Evolutionary conservation across 2,329 filamentous ascomycete genomes (phyloP), one percentile per base, ranked within the genome.

Genomic region (Colletotrichum sp.): DNA sequence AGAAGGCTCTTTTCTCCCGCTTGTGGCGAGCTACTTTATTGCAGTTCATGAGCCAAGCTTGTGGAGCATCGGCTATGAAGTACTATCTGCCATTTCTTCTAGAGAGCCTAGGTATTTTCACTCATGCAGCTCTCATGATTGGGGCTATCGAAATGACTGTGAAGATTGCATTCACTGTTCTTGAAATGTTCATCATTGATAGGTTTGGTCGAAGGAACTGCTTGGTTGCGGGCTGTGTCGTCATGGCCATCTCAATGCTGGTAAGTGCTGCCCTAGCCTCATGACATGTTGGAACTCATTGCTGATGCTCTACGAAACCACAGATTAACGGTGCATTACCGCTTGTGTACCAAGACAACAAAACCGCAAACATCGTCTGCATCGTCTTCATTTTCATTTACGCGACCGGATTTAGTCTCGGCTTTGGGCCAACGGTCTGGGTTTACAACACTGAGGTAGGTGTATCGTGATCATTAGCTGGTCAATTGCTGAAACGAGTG

Each of bases 21-120:
- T 82, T 91, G 16, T 91, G 90, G 90, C 85, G 89, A 21, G 88
- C 89, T 2, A 85, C 88, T 0, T 80, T 90, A 2, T 82, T 91
- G 7, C 89, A 91, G 78, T 91, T 91, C 79, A 88, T 91, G 87
- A 87, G 88, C 0, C 88, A 90, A 76, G 89, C 91, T 87, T 90
- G 88, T 76, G 89, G 90, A 24, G 88, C 89, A 16, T 88, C 89
- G 0, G 89, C 88, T 4, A 90, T 91, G 84, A 91, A 91, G 76
- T 91, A 91, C 76, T 91, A 91, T 76, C 83, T 91, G 0, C 89
- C 89, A 0, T 86, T 85, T 0, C 86, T 90, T 11, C 87, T 91
- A 72, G 79, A 83, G 66, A 85, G 85, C 5, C 81, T 91, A 3
- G 89, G 90, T 0, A 79, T 91, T 2, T 81, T 82, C 47, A 85